Evolutionary conservation across 176 grass and related monocot species (phyloP).

Genomic region (Luzula sylvatica): DNA sequence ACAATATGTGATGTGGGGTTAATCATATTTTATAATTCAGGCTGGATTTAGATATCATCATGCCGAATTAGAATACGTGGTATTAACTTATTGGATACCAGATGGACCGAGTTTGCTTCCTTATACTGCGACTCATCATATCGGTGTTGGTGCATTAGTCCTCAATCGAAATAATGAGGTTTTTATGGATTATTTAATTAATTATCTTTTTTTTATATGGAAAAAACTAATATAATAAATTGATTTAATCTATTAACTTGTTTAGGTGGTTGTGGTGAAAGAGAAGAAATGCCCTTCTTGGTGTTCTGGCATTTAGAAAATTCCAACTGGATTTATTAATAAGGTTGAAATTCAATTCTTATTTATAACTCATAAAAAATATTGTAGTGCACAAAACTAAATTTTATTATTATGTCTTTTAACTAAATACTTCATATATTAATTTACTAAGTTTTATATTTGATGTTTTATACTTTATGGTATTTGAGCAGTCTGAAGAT

Average conservation of each 20-base stretch:
- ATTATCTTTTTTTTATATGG: not conserved
- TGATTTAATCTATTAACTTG: too few species aligned
- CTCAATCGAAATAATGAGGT: conserved; percentile 54
- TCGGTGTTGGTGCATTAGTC: conserved; percentile 61
- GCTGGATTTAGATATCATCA: conserved; percentile 54
- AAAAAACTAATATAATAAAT: too few species aligned
- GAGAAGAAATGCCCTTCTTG: conserved; percentile 50
- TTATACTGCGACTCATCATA: conserved; percentile 52
- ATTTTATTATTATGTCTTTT: too few species aligned
- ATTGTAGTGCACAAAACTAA: too few species aligned
- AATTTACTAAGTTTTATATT: conserved; percentile 7
- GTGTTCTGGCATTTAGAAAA: conserved; percentile 64
- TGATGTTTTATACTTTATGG: conserved; percentile 17
- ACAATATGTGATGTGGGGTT: too few species aligned
- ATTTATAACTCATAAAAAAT: not conserved
- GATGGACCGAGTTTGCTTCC: conserved; percentile 48
- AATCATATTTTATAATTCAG: conserved; percentile 15
- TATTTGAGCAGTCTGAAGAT: conserved; percentile 41
- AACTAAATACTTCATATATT: not conserved
- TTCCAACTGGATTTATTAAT: conserved; percentile 47
- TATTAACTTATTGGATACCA: conserved; percentile 61
- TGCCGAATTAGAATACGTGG: conserved; percentile 53
- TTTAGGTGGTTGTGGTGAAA: conserved; percentile 64
- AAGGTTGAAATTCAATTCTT: conserved; percentile 26
- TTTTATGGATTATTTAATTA: not conserved